These are phyloP conservation scores for Meyerozyma athensensis DNA, from an alignment of 1,139 yeast genomes.

Conservation along the genomic window DNA sequence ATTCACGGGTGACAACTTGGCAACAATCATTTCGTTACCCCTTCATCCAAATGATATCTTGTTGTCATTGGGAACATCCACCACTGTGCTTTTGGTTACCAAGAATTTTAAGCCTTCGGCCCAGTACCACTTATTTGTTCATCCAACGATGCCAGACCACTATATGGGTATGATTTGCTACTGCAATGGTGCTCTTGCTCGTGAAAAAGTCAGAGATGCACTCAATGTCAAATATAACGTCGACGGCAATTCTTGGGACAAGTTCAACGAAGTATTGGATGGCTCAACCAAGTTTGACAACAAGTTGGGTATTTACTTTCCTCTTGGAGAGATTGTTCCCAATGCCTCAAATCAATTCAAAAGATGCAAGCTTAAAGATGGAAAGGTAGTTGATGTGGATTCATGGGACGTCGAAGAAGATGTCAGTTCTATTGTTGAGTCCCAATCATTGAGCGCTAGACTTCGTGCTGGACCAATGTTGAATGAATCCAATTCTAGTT, in stretches of 20 bases:
- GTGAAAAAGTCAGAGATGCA: slow-evolving; percentile 69
- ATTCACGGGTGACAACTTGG: slow-evolving; percentile 89
- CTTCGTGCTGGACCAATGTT: slow-evolving; percentile 73
- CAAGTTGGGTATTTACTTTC: slow-evolving; percentile 76
- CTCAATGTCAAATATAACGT: slow-evolving; percentile 45
- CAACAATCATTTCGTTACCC: slow-evolving; percentile 82
- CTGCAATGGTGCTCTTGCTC: slow-evolving; percentile 84
- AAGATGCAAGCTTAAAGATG: slow-evolving; percentile 37
- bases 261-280: slow-evolving; percentile 56
- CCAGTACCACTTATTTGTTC: slow-evolving; percentile 79
- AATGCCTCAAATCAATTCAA: slow-evolving; percentile 60
- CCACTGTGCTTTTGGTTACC: slow-evolving; percentile 80
- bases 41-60: slow-evolving; percentile 70
- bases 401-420: slow-evolving; percentile 55
- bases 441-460: slow-evolving; percentile 83
- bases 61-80: slow-evolving; percentile 83
- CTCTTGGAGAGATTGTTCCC: slow-evolving; percentile 86
- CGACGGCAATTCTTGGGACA: slow-evolving; percentile 50
- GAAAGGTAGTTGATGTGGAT: slow-evolving; percentile 17
- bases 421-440: slow-evolving; percentile 74
- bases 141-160: slow-evolving; percentile 71
- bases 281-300: slow-evolving; percentile 29
- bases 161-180: slow-evolving; percentile 97
- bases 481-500: slow-evolving; percentile 8
- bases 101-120: slow-evolving; percentile 74